Conservation (phyloP, 2,329 filamentous ascomycete genomes). For the Aureobasidium lini region DNA sequence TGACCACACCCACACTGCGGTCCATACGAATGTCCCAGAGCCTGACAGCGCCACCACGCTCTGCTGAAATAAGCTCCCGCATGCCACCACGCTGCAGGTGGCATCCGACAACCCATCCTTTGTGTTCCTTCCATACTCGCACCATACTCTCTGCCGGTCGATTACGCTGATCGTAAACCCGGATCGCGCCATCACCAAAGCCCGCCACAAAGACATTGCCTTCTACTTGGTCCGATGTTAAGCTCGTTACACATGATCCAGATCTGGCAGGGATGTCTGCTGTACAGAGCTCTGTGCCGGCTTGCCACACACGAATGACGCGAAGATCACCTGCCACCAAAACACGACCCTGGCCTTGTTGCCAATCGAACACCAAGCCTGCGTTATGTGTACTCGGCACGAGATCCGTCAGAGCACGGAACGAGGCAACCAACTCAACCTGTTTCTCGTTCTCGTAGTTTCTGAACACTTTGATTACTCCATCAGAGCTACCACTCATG, state of each 20-base stretch:
- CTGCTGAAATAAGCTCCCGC: constrained; percentile 82
- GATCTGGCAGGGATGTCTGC: constrained; percentile 91
- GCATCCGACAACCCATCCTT: constrained; percentile 90
- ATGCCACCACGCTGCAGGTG: constrained; percentile 95
- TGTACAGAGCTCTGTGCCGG: constrained; percentile 83
- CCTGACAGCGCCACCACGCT: constrained; percentile 85
- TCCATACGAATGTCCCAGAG: constrained; percentile 92
- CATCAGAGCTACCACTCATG: constrained; percentile 92
- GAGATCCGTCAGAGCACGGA: constrained; percentile 87
- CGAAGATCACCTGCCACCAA: constrained; percentile 95
- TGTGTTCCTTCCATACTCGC: constrained; percentile 92
- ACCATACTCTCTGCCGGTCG: constrained; percentile 87
- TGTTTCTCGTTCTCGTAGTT: constrained; percentile 74
- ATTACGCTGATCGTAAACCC: constrained; percentile 80
- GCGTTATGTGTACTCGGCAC: constrained; percentile 81
- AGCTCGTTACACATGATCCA: constrained; percentile 87
- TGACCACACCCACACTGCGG: constrained; percentile 59
- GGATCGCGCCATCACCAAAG: constrained; percentile 89
- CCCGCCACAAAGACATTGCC: constrained; percentile 93
- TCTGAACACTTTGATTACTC: constrained; percentile 85
- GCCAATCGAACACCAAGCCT: constrained; percentile 96
- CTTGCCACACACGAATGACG: constrained; percentile 93
- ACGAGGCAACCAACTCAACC: constrained; percentile 81
- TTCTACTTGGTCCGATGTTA: constrained; percentile 96
- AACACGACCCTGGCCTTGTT: constrained; percentile 90